phyloP scores from a whole-genome alignment of 1,139 yeast species.

The Yamadazyma spencermartinsiae region DNA sequence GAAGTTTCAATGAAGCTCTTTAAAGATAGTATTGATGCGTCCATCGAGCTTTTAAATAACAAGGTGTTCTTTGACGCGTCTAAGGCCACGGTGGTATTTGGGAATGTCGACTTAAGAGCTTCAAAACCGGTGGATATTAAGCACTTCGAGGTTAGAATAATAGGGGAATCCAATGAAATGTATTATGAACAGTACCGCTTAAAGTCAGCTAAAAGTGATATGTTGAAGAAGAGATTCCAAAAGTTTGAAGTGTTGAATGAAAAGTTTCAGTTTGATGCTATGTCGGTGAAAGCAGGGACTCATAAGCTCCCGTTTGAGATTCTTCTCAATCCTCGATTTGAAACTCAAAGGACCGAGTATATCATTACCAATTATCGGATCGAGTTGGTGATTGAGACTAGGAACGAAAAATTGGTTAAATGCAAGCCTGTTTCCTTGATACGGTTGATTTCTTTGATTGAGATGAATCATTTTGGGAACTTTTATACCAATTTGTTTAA shows the following conservation, averaged over 20 bases:
- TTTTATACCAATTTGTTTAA: neutral
- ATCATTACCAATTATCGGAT: neutral
- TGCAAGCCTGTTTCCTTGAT: neutral
- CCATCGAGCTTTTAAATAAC: conserved; percentile 4
- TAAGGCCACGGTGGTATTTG: conserved; percentile 6
- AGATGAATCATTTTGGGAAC: conserved; percentile 2
- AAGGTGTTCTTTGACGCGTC: conserved; percentile 4
- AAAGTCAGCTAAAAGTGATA: conserved; percentile 1
- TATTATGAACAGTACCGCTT: conserved; percentile 1
- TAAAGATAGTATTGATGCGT: conserved; percentile 2
- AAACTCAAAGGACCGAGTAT: neutral
- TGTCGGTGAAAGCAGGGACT: neutral
- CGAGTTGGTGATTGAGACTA: neutral
- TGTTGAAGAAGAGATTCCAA: conserved; percentile 1
- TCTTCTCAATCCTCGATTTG: conserved; percentile 1
- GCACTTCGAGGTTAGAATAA: conserved; percentile 2
- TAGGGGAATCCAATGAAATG: conserved; percentile 3
- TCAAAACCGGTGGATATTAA: neutral
- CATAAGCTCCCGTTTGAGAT: conserved; percentile 6
- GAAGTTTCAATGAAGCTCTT: conserved; percentile 4
- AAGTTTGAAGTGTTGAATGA: neutral
- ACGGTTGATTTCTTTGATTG: neutral
- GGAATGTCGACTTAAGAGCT: conserved; percentile 1
- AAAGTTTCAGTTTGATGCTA: neutral
- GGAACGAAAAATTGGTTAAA: neutral